Conservation (phyloP, 495 filamentous ascomycete genomes). For the Elasticomyces elasticus region DNA sequence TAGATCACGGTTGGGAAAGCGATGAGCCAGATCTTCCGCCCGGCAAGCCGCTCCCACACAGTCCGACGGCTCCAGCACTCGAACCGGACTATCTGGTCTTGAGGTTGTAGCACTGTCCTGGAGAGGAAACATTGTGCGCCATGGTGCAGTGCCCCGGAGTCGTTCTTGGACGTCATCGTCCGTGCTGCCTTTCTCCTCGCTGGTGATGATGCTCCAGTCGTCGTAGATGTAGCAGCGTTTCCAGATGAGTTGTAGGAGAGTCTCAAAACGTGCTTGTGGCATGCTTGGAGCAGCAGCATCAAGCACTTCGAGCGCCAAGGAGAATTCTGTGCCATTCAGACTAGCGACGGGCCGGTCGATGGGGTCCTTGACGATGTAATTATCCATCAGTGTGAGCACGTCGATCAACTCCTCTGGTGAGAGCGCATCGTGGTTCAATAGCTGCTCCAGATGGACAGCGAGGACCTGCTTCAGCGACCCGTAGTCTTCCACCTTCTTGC, state of each 20-base stretch:
- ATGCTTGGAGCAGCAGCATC: constrained; percentile 36
- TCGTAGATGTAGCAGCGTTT: constrained; percentile 69
- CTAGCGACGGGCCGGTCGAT: constrained; percentile 21
- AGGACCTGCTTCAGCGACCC: constrained; percentile 56
- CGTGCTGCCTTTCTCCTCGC: constrained; percentile 39
- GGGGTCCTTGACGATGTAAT: constrained; percentile 15
- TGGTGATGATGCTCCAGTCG: constrained; percentile 58
- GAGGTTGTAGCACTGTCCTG: constrained; percentile 23
- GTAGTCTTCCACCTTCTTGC: constrained; percentile 44
- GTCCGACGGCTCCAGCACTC: constrained; percentile 21
- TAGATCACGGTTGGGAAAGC: constrained; percentile 24
- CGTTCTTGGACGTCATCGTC: constrained; percentile 38
- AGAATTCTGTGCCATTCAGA: constrained; percentile 44
- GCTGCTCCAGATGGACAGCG: constrained; percentile 48
- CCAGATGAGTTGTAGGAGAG: constrained; percentile 67
- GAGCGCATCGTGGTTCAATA: constrained; percentile 60
- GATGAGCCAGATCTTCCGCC: constrained; percentile 21
- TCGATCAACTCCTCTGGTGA: constrained; percentile 62
- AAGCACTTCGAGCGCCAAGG: constrained; percentile 59
- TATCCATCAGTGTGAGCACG: constrained; percentile 63
- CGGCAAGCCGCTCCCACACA: constrained; percentile 26
- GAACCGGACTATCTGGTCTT: constrained; percentile 4
- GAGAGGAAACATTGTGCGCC: constrained; percentile 45
- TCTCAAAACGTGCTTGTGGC: constrained; percentile 42
- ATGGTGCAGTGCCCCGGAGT: constrained; percentile 37